phyloP scores from a whole-genome alignment of 2,329 filamentous ascomycete species.

The Corinectria fuckeliana region DNA sequence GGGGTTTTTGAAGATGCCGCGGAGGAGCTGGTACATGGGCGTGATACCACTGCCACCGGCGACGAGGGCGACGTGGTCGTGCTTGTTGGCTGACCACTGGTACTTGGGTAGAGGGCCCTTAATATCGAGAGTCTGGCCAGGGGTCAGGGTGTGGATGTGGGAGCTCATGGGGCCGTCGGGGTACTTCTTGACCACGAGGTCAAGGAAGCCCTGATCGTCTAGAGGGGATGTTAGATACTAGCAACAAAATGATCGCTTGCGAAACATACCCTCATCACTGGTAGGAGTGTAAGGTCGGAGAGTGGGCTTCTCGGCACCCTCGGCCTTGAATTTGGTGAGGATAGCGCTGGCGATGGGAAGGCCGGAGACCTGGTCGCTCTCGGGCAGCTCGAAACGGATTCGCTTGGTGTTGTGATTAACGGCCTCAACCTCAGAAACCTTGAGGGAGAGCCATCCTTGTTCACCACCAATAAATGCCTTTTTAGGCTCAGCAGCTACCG shows the following conservation, averaged over 20 bases:
- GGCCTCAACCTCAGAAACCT: constrained; percentile 77
- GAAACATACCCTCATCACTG: constrained; percentile 76
- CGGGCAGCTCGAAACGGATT: constrained; percentile 85
- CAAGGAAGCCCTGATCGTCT: constrained; percentile 81
- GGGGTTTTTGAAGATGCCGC: constrained; percentile 94
- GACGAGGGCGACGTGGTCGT: constrained; percentile 84
- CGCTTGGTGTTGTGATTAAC: constrained; percentile 97
- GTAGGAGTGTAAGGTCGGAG: constrained; percentile 93
- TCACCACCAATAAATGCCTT: constrained; percentile 78
- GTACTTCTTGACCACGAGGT: constrained; percentile 93
- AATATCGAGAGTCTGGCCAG: constrained; percentile 84
- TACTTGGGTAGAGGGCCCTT: constrained; percentile 98
- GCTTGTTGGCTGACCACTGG: constrained; percentile 88
- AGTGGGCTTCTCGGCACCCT: constrained; percentile 82
- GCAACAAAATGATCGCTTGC: not conserved
- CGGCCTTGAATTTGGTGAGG: constrained; percentile 88
- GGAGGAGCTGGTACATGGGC: constrained; percentile 94
- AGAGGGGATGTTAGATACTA: constrained; percentile 15
- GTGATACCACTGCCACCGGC: constrained; percentile 98
- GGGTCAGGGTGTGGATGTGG: constrained; percentile 82
- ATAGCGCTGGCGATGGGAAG: constrained; percentile 84
- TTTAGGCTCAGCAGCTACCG: constrained; percentile 61
- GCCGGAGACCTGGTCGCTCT: constrained; percentile 83
- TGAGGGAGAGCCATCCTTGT: constrained; percentile 85
- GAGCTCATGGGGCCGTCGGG: constrained; percentile 89